Base-by-base conservation (phyloP, 495 filamentous ascomycete species). In the Hypoxylon fuscum region DNA sequence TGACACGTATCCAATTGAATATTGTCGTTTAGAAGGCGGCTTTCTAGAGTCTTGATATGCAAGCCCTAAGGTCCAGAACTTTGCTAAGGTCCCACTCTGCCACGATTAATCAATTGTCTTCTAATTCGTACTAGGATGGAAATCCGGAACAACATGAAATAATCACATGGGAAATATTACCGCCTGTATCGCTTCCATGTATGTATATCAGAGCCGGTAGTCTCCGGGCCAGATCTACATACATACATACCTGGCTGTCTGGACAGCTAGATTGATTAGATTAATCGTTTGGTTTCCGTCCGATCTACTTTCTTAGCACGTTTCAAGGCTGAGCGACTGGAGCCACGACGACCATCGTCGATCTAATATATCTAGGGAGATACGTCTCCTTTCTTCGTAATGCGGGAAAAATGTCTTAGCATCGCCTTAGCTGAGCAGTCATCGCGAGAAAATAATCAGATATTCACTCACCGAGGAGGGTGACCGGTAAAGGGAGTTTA, bases 161-260 rank as follows among this genome's bases (percentile, higher is more conserved):
- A n/a, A n/a, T n/a, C n/a, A n/a, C n/a, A n/a, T n/a, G 8, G 25
- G 15, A 15, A 48, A 32, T 22, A 48, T 32, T 22, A 27, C 34
- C 44, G 44, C 44, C 34, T 49, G 15, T 38, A 15, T 50, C 47
- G 47, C 47, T 50, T 48, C 17, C 38, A 51, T 51, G 15, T 46
- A 56, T 5, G 25, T 5, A 42, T 42, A 42, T 2, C 7, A 48
- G 35, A 42, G 1, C 7, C 54, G 44, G 43, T n/a, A 57, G 54
- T 32, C 21, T 43, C 41, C 21, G 41, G 21, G 21, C 9, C 20
- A 43, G 41, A 25, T 43, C 41, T 25, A 5, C 9, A 12, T 23
- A 41, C 38, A 15, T 11, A 37, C 8, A 6, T 11, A 14, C 34
- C n/a, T n/a, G n/a, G 34, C 3, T 29, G 27, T 9, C 27, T 2